These are phyloP conservation scores for Mallotus nudiflorus DNA, from an alignment of 345 rosid species.

Conservation along the genomic window DNA sequence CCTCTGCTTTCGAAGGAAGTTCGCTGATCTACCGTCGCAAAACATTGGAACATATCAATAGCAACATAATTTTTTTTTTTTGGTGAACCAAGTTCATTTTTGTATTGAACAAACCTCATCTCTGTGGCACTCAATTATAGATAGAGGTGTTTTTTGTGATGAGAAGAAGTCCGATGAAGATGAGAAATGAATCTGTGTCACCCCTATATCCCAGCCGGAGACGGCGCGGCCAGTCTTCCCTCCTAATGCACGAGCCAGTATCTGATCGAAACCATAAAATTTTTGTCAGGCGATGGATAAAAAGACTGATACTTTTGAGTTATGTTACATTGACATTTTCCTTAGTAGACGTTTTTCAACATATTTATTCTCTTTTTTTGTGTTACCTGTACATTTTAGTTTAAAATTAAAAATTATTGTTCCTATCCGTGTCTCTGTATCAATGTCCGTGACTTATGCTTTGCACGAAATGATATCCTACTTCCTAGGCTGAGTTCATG, in stretches of 20 bases:
- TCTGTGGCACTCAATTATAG: conserved; percentile 57
- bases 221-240: conserved; percentile 48
- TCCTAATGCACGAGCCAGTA: conserved; percentile 62
- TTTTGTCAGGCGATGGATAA: neutral
- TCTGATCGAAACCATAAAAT: conserved; percentile 29
- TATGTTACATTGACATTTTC: too few species aligned
- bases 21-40: conserved; percentile 40
- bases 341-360: too few species aligned
- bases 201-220: conserved; percentile 68
- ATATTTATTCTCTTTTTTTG: too few species aligned
- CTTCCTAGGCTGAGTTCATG: too few species aligned
- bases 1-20: conserved; percentile 52
- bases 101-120: conserved; percentile 53
- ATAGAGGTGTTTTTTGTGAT: conserved; percentile 44
- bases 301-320: too few species aligned
- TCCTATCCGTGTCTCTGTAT: too few species aligned
- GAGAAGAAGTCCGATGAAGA: conserved; percentile 39
- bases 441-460: too few species aligned
- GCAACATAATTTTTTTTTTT: too few species aligned
- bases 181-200: conserved; percentile 44
- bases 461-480: too few species aligned
- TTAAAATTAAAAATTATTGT: too few species aligned
- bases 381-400: too few species aligned
- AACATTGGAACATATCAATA: neutral
- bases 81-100: neutral